Evolutionary conservation across 192 early-diverging fungal species (phyloP), one percentile per base, ranked within the genome.

Genomic region (Coemansia sp.): DNA sequence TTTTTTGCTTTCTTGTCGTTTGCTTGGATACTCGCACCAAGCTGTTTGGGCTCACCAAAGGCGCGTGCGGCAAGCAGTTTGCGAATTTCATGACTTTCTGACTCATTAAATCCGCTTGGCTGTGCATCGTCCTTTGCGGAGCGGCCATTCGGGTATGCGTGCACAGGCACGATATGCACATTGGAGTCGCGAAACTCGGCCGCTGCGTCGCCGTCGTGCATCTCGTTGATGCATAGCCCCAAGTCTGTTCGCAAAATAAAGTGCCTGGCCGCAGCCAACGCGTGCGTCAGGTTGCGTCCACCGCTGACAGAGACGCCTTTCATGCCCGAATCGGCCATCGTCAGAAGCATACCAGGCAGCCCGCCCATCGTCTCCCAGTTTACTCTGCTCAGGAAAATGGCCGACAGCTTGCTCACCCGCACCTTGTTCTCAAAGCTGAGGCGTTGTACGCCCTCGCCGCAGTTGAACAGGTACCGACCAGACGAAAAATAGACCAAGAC

Each of bases 311-410:
- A 77, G 26, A 95, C 64, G 49, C 82, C 79, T 40, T 79, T 59
- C 40, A 77, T 68, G 12, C 94, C 93, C 0, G 85, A 81, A 71
- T 94, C 94, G 4, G 93, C 87, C 60, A 96, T 65, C 9, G 94
- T 97, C 64, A 99, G 84, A 21, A 99, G 71, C 91, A 98, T 91
- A 26, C 96, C 96, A 29, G 94, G 93, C 30, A 96, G 79, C 29
- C 96, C 96, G 35, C 96, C 96, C 49, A 94, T 74, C 52, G 82
- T 79, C 49, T 89, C 88, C 96, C 95, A 97, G 49, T 92, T 69
- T 29, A 90, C 71, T n/a, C 90, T 82, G 4, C 95, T 92, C 28
- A 95, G 75, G 66, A 98, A 92, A 2, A 98, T 72, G 46, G 88
- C 87, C 34, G 85, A 84, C 29, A 93, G 61, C 77, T 93, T 95